These are phyloP conservation scores for Colletotrichum cuscutae DNA, from an alignment of 2,329 filamentous ascomycete species.

Conservation along the genomic window DNA sequence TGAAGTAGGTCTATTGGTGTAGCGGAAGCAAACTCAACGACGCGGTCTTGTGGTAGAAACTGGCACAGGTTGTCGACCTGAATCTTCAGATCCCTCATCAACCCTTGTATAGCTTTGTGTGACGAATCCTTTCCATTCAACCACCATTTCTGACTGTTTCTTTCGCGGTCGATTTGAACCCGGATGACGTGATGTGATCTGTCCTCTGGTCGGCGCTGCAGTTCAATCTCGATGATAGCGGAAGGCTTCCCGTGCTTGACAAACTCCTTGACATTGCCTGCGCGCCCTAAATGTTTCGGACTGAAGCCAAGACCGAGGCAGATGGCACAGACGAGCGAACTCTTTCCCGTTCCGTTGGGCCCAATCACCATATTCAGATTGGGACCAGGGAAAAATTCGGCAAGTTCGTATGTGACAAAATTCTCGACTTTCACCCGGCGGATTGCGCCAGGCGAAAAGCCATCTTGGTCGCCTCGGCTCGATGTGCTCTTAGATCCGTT, in stretches of 20 bases:
- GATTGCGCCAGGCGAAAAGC: slow-evolving; percentile 82
- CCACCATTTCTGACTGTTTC: slow-evolving; percentile 83
- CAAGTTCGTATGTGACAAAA: slow-evolving; percentile 94
- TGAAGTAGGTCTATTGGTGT: slow-evolving; percentile 83
- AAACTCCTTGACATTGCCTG: slow-evolving; percentile 86
- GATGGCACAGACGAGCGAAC: slow-evolving; percentile 95
- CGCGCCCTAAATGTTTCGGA: slow-evolving; percentile 84
- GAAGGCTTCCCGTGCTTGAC: slow-evolving; percentile 87
- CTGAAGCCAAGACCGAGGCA: slow-evolving; percentile 91
- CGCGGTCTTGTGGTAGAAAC: slow-evolving; percentile 94
- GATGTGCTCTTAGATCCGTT: slow-evolving; percentile 31
- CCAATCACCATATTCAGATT: slow-evolving; percentile 98
- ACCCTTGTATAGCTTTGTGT: slow-evolving; percentile 71
- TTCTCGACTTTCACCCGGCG: slow-evolving; percentile 86
- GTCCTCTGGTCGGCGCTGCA: slow-evolving; percentile 72
- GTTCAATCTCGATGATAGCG: slow-evolving; percentile 90
- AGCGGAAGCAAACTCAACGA: slow-evolving; percentile 90
- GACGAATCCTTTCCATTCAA: slow-evolving; percentile 74
- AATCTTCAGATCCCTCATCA: slow-evolving; percentile 81
- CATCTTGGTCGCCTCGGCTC: slow-evolving; percentile 38
- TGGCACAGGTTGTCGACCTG: slow-evolving; percentile 98
- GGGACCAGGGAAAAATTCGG: slow-evolving; percentile 90
- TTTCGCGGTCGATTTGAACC: slow-evolving; percentile 82
- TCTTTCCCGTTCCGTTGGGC: slow-evolving; percentile 98
- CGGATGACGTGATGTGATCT: slow-evolving; percentile 77